Base-by-base conservation (phyloP, 768 basidiomycete species). In the Tulasnella sp. region DNA sequence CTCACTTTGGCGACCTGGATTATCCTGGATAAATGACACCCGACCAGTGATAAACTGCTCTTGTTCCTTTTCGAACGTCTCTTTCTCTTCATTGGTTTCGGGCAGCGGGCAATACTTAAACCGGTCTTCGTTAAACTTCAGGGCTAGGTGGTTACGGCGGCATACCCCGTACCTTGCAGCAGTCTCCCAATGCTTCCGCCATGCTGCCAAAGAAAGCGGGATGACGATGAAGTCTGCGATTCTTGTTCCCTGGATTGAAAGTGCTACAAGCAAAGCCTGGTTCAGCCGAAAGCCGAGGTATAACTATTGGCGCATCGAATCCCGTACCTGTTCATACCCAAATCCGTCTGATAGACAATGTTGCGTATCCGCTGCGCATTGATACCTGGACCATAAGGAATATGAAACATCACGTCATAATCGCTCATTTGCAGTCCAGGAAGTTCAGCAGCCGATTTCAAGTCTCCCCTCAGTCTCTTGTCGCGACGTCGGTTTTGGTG, bases 211-310 rank as follows among this genome's bases (percentile, higher is more conserved):
- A 91, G 84, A 90, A 91, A 0, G 90, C 90, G 14, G 89, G 88
- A 81, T 92, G 90, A 40, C 90, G 89, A 85, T 92, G 91, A 3
- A 92, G 86, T 2, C 88, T 85, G 16, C 90, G 86, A 16, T 86
- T 87, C 81, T 91, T 89, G 84, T 91, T 91, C 85, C 90, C 90
- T 1, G 90, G 90, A 79, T 91, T 91, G 83, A 88, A 92, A 2
- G 89, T 89, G 2, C 90, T 89, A 79, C 9, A 34, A 24, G 40
- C 34, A 36, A 40, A 18, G 31, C 21, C 3, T 46, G n/a, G 74
- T 52, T n/a, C n/a, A n/a, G n/a, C n/a, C n/a, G 42, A 7, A 16
- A 12, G 27, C 0, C 14, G 12, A 73, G 46, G n/a, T n/a, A n/a
- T 31, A n/a, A 38, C 3, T 9, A 21, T 40, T 14, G 1, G 52